Base-by-base conservation (phyloP, 192 early-diverging fungal genomes). In the Mortierella antarctica region DNA sequence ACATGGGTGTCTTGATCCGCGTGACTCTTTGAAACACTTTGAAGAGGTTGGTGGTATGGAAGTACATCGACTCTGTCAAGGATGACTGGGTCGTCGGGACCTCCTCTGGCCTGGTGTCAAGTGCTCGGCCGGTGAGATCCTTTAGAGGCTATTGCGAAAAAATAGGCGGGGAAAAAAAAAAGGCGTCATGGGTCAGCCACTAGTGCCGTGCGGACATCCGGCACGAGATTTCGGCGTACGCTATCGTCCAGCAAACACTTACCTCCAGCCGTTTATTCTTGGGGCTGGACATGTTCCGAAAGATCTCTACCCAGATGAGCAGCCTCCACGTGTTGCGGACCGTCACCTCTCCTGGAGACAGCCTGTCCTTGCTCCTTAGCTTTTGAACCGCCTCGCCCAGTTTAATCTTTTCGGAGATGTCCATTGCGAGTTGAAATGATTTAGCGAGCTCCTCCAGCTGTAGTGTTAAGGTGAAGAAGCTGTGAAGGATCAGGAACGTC, bases 291-390 rank as follows among this genome's bases (percentile, higher is more conserved):
- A 72, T 42, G n/a, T 72, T 57, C 1, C 13, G 65, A 46, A 72
- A 15, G 2, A 56, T 61, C 23, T 80, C 70, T 2, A 40, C 53
- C 67, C 65, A 68, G 10, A 80, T 44, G 7, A 72, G 11, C 3
- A 59, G 13, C 15, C 70, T 51, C 77, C 77, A 80, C 6, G 70
- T 72, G 55, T 80, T 80, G 17, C 77, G 77, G n/a, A 80, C 11
- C 18, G 67, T 20, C 0, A 51, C 23, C 10, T 80, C 70, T n/a
- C 51, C 62, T 11, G 52, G n/a, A 0, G 77, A 72, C 7, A 71
- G 52, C 20, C 23, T 62, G 5, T 49, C 60, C 17, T 63, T 63
- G 41, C 48, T 18, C 0, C 47, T n/a, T 4, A 70, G 14, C n/a
- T 71, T 72, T 21, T 56, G 41, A 4, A 72, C 77, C 15, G 14